phyloP scores from a whole-genome alignment of 768 basidiomycete genomes.

The Boletus pseudopeckii region DNA sequence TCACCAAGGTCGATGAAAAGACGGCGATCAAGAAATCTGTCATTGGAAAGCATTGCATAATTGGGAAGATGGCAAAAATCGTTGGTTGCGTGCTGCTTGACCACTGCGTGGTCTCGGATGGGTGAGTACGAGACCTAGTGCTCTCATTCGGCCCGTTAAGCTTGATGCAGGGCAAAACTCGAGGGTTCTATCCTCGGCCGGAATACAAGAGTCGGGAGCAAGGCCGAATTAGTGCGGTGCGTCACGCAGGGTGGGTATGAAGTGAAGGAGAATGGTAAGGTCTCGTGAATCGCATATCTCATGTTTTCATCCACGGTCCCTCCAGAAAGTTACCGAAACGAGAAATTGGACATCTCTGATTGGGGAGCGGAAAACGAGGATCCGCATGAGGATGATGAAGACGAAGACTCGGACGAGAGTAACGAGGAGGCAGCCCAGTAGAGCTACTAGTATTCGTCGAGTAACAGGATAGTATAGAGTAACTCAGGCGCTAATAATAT shows the following conservation, averaged over 20 bases:
- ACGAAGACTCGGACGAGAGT: conserved; percentile 11
- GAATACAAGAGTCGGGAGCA: conserved; percentile 67
- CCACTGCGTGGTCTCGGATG: conserved; percentile 84
- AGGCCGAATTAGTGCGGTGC: conserved; percentile 64
- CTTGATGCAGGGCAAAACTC: conserved; percentile 57
- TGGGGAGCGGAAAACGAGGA: conserved; percentile 43
- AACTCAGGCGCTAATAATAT: not conserved
- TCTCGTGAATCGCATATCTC: not conserved
- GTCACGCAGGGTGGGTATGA: conserved; percentile 80
- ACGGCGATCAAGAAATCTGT: conserved; percentile 77
- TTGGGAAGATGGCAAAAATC: conserved; percentile 83
- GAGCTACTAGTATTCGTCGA: not conserved
- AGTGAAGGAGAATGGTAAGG: conserved; percentile 56
- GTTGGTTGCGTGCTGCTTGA: conserved; percentile 81
- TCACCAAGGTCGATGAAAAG: conserved; percentile 77
- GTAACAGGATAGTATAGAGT: not conserved
- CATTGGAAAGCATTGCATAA: conserved; percentile 78
- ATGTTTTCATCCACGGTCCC: not conserved
- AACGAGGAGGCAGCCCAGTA: conserved; percentile 8
- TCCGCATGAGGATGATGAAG: conserved; percentile 22
- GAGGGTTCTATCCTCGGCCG: conserved; percentile 75
- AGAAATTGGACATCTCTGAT: conserved; percentile 55
- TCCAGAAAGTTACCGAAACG: conserved; percentile 52
- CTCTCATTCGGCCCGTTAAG: conserved; percentile 1
- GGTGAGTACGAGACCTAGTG: conserved; percentile 41